Evolutionary conservation across 2,329 filamentous ascomycete species (phyloP).

Genomic region (Epichloe gansuensis): DNA sequence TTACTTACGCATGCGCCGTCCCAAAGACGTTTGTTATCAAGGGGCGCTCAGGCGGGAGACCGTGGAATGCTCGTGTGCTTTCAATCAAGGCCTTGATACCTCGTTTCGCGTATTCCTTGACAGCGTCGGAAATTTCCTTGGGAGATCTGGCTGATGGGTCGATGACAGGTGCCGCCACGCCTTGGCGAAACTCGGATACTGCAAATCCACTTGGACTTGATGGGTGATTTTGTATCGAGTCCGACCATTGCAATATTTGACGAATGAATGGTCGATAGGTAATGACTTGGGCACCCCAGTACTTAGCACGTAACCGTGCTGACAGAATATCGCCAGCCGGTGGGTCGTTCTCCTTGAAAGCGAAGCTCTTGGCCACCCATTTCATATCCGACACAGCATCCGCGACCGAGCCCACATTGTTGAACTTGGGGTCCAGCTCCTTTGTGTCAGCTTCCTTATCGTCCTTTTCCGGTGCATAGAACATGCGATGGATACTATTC

Average conservation of each 20-base stretch:
- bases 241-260: slow-evolving; percentile 39
- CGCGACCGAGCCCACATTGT: slow-evolving; percentile 33
- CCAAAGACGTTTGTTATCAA: slow-evolving; percentile 95
- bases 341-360: slow-evolving; percentile 52
- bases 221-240: slow-evolving; percentile 23
- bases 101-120: slow-evolving; percentile 41
- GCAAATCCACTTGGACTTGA: slow-evolving; percentile 20
- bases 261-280: slow-evolving; percentile 67
- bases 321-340: slow-evolving; percentile 66
- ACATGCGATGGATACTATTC: slow-evolving; percentile 47
- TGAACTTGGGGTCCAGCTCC: slow-evolving; percentile 23
- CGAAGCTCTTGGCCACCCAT: slow-evolving; percentile 37
- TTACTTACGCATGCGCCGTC: slow-evolving; percentile 83
- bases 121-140: slow-evolving; percentile 29
- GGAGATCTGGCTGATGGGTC: slow-evolving; percentile 23
- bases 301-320: slow-evolving; percentile 81
- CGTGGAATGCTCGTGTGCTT: slow-evolving; percentile 73
- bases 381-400: slow-evolving; percentile 27
- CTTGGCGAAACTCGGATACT: slow-evolving; percentile 23
- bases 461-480: slow-evolving; percentile 35
- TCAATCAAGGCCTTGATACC: slow-evolving; percentile 66
- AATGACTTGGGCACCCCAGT: slow-evolving; percentile 84
- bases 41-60: slow-evolving; percentile 48
- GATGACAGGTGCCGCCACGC: slow-evolving; percentile 25
- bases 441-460: slow-evolving; percentile 15